These are phyloP conservation scores for Spirogloea muscicola DNA, from an alignment of 139 green algal genomes.

Conservation along the genomic window DNA sequence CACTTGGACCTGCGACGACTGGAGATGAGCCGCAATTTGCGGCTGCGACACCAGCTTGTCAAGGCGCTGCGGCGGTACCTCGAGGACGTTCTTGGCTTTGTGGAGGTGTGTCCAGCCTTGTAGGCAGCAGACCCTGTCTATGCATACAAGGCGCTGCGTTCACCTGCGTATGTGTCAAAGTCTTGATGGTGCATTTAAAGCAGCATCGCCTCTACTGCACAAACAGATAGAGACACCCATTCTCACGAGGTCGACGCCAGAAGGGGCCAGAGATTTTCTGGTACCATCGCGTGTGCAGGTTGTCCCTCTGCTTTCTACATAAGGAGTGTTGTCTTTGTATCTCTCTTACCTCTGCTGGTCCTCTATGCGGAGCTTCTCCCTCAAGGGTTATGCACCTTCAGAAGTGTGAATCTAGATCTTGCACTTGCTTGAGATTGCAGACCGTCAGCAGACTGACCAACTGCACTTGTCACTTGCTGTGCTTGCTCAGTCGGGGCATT, in stretches of 20 bases:
- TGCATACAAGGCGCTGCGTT: no score
- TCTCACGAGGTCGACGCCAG: conserved; percentile 88
- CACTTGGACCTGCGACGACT: conserved; percentile 89
- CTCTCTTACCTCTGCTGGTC: no score
- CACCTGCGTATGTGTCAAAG: no score
- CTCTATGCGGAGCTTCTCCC: neutral
- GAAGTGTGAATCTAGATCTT: neutral
- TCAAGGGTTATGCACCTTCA: neutral
- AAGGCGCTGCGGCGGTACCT: conserved; percentile 71
- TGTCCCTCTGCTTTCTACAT: neutral
- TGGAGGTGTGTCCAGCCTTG: conserved; percentile 65
- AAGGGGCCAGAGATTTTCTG: conserved; percentile 95
- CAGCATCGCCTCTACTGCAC: no score
- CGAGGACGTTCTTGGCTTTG: conserved; percentile 69
- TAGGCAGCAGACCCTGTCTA: no score
- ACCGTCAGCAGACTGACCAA: neutral
- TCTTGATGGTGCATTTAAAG: no score
- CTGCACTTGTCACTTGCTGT: neutral
- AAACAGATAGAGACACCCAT: conserved; percentile 90
- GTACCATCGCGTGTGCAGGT: conserved; percentile 63
- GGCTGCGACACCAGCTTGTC: conserved; percentile 75
- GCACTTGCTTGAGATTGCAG: neutral
- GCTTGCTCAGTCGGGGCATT: conserved; percentile 57
- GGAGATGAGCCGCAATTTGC: conserved; percentile 82
- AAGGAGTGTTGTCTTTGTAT: neutral